Base-by-base conservation (phyloP, 1,284 basidiomycete species). In the Ganoderma leucocontextum region DNA sequence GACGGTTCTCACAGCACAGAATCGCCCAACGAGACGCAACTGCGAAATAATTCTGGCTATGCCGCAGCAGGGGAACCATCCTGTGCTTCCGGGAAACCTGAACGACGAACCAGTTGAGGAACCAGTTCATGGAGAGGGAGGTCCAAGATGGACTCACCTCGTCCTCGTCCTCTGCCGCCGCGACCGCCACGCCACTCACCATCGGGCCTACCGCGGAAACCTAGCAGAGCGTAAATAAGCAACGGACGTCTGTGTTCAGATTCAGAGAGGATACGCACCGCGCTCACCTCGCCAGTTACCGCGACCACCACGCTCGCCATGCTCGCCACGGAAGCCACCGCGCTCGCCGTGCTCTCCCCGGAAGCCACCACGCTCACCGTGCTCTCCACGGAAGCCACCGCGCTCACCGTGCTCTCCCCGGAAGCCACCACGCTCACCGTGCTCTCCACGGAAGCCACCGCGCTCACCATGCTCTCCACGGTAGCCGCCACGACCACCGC, bases 91-190 rank as follows among this genome's bases (percentile, higher is more conserved):
- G 65, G 68, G 49, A 64, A 68, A 8, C 72, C 72, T 73, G 63
- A 6, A 39, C 33, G 17, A 58, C 17, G 41, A 7, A 64, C 22
- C 10, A 41, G 13, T n/a, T 64, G 15, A 65, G 53, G 13, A 25
- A 33, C 19, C 12, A n/a, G 6, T 4, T 49, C 29, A 25, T 52
- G 19, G 5, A 29, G 42, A 42, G 29, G 29, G 44, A 60, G 13
- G n/a, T 49, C 47, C 19, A 53, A 33, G 22, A 49, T 53, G 42
- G 19, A 60, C 75, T 69, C 55, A 76, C 80, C 79, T 42, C 80
- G 77, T 59, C 83, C 85, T 59, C 85, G 81, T 0, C 84, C 82
- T 25, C 85, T 80, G 2, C 84, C 83, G 61, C 83, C 82, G 47
- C 84, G 80, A 19, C 82, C 81, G 2, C 78, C 78, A 39, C 83